phyloP scores from a whole-genome alignment of 2,329 filamentous ascomycete genomes.

The Phyllosticta citriasiana region DNA sequence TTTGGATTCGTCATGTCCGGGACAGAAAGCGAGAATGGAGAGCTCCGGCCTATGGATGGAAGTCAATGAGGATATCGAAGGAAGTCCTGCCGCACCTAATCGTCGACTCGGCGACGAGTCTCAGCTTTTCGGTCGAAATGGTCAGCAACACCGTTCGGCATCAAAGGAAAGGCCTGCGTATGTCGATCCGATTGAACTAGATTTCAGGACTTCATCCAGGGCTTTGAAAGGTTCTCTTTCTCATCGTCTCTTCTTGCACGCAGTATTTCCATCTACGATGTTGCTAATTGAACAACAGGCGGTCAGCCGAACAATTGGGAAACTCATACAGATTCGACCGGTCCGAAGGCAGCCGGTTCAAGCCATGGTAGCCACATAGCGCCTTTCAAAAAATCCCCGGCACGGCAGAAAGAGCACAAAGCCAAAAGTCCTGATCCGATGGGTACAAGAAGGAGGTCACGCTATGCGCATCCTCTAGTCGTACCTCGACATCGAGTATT shows the following conservation, averaged over 20 bases:
- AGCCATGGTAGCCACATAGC: not conserved
- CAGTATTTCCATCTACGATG: not conserved
- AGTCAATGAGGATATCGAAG: constrained; percentile 8
- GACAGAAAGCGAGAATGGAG: constrained; percentile 7
- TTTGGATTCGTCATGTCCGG: not conserved
- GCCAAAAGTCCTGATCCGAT: not conserved
- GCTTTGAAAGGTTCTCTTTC: not conserved
- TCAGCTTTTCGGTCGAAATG: not conserved
- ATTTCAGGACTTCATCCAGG: not conserved
- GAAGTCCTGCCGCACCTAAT: not conserved
- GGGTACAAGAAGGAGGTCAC: not conserved
- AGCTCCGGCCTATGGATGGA: constrained; percentile 7
- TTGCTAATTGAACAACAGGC: not conserved
- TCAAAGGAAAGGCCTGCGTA: not conserved
- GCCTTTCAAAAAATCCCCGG: not conserved
- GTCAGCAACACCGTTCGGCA: not conserved
- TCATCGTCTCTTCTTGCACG: not conserved
- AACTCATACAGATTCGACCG: not conserved
- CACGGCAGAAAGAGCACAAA: not conserved
- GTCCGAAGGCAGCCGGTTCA: not conserved
- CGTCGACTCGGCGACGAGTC: not conserved
- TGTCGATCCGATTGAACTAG: not conserved
- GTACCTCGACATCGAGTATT: not conserved
- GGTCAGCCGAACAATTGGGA: not conserved
- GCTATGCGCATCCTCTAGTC: not conserved